Evolutionary conservation across 2,329 filamentous ascomycete genomes (phyloP), one percentile per base, ranked within the genome.

Genomic region (Fusarium luffae): DNA sequence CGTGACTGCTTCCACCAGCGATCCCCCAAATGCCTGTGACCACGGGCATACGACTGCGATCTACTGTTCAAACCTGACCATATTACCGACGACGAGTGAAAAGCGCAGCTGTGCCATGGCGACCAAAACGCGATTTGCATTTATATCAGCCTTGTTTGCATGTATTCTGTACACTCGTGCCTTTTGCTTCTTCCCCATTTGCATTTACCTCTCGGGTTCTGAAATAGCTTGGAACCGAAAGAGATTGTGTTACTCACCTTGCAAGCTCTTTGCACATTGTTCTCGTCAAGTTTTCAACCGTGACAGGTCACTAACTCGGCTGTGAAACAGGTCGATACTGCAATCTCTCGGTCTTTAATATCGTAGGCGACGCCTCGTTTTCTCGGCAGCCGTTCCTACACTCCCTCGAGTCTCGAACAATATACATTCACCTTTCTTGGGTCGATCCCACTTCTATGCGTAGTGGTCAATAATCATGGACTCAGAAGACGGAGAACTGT

Each of bases 401-500:
- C 49, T 55, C 54, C 25, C 27, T 68, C 43, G 34, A 44, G 32
- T 8, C 32, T 37, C 48, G 62, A 67, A 54, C 13, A 23, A 41
- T 21, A 44, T 41, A 54, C 25, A 16, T 57, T 34, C 42, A 63
- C 41, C 54, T 37, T 62, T 50, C 23, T 42, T 44, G 40, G 42
- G 34, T 43, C 47, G 28, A 49, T 49, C 57, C 55, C 49, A 52
- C 59, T 71, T 66, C 54, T 52, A 79, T 78, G 77, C 59, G 49
- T 64, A 69, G 44, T 70, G 79, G 80, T 77, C 78, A 75, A 82
- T 85, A 82, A 86, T 82, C 75, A 96, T 94, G 92, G 90, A 93
- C 84, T 93, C 92, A 81, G 92, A 95, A 90, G 92, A 96, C 90
- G 93, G 93, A 81, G 90, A 93, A 85, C 83, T 92, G 82, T 97